Conservation (phyloP, 2,329 filamentous ascomycete genomes). For the Apiospora pterosperma region DNA sequence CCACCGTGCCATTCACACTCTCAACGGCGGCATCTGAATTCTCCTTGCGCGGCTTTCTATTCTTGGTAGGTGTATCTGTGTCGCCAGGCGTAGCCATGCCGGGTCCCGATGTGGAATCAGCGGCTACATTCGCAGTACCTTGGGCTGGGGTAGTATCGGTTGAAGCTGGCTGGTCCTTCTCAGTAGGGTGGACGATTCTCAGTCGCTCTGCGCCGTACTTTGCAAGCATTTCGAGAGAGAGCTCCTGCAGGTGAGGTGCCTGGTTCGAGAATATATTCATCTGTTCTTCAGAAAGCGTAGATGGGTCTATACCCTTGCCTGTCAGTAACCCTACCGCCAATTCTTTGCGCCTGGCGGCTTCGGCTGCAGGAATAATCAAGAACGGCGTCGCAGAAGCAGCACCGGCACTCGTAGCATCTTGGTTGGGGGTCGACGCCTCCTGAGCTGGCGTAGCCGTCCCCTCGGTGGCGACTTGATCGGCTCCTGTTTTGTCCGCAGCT, state of each 20-base stretch:
- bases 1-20: conserved; percentile 15
- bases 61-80: conserved; percentile 23
- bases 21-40: conserved; percentile 15
- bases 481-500: conserved; percentile 16
- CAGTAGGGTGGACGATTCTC: conserved; percentile 52
- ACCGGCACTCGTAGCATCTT: conserved; percentile 8
- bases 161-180: conserved; percentile 27
- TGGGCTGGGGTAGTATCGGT: conserved; percentile 20
- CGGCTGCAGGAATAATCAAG: conserved; percentile 39
- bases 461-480: conserved; percentile 4
- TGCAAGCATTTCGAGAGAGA: conserved; percentile 53
- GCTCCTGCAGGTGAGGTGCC: conserved; percentile 49
- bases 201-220: conserved; percentile 56
- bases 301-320: conserved; percentile 46
- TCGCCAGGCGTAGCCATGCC: conserved; percentile 10
- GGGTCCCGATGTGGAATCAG: conserved; percentile 9
- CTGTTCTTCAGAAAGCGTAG: conserved; percentile 50
- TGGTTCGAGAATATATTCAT: conserved; percentile 60
- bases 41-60: conserved; percentile 22
- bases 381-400: conserved; percentile 17
- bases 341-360: conserved; percentile 47
- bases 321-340: conserved; percentile 45
- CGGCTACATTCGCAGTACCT: conserved; percentile 9
- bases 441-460: conserved; percentile 9
- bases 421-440: conserved; percentile 9